A percentile compares a stretch with the other conserved stretches of the same genome.
Evolutionary conservation across 441 rosid genomes (phyloP).

Genomic region (Lepidium campestre): DNA sequence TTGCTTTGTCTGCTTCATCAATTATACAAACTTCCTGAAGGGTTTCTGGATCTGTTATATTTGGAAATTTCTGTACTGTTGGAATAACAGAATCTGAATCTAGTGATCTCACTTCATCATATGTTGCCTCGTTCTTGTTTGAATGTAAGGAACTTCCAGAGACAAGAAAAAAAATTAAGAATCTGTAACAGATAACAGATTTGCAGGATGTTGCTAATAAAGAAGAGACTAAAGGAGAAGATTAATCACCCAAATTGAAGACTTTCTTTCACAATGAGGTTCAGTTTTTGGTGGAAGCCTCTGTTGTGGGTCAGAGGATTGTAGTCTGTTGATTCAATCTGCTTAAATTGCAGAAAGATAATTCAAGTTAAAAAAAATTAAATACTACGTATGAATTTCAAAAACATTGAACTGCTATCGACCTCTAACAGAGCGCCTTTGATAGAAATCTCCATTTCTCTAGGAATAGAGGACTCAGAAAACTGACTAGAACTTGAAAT

Average conservation of each 20-base stretch:
- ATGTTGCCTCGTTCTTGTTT: slow-evolving; percentile 26
- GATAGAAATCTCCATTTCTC: slow-evolving; percentile 55
- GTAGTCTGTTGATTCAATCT: slow-evolving; percentile 73
- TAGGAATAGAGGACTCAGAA: slow-evolving; percentile 39
- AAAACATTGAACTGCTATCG: slow-evolving; percentile 3
- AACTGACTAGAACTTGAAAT: slow-evolving; percentile 40
- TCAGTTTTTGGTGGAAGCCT: slow-evolving; percentile 80
- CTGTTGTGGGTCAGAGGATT: slow-evolving; percentile 69
- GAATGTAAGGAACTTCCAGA: slow-evolving; percentile 42
- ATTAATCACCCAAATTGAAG: slow-evolving; percentile 62
- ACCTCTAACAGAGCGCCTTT: slow-evolving; percentile 57
- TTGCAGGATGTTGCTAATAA: neutral
- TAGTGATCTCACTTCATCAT: slow-evolving; percentile 29
- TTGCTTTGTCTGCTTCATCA: slow-evolving; percentile 38
- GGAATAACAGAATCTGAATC: slow-evolving; percentile 27
- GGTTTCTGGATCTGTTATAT: slow-evolving; percentile 12
- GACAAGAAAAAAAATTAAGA: neutral
- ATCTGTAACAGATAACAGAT: neutral
- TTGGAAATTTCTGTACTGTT: slow-evolving; percentile 21
- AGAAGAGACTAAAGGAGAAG: slow-evolving; percentile 8
- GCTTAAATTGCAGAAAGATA: slow-evolving; percentile 17
- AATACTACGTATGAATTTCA: neutral
- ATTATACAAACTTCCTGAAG: slow-evolving; percentile 19
- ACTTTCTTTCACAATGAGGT: slow-evolving; percentile 64
- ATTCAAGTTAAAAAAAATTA: neutral